Percentiles rank a stretch among this genome's conserved stretches.
Conservation (phyloP, 345 rosid genomes). For the Schrenkiella parvula region DNA sequence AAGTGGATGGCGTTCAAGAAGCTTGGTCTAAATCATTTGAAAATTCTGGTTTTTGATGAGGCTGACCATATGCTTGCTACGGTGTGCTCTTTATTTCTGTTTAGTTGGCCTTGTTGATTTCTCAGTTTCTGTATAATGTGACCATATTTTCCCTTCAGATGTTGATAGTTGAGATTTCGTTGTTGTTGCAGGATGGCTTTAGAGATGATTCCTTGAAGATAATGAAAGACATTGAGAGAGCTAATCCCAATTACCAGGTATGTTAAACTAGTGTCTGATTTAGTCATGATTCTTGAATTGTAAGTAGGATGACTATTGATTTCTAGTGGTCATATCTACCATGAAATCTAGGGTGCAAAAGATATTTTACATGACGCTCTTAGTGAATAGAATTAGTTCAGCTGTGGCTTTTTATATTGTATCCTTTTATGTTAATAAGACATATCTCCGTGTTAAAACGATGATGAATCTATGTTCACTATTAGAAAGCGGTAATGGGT, state of each 20-base stretch:
- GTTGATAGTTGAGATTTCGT: background rate
- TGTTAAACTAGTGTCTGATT: constrained; percentile 21
- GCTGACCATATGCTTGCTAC: constrained; percentile 97
- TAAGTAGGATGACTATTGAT: background rate
- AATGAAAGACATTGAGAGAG: constrained; percentile 73
- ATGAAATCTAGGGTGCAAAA: background rate
- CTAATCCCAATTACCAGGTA: constrained; percentile 66
- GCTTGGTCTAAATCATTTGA: constrained; percentile 45
- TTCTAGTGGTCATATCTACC: background rate
- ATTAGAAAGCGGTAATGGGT: background rate
- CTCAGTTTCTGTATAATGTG: background rate
- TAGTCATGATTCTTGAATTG: background rate
- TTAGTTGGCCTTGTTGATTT: background rate
- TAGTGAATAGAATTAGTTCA: background rate
- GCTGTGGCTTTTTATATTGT: background rate
- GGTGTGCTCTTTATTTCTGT: constrained; percentile 37
- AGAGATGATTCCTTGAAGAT: constrained; percentile 84
- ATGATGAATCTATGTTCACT: background rate
- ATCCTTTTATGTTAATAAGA: background rate
- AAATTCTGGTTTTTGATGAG: constrained; percentile 94
- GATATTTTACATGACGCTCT: background rate
- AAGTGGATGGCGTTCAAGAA: constrained; percentile 66
- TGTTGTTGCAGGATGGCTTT: constrained; percentile 79
- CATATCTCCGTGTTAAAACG: background rate
- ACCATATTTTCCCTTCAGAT: background rate